Percentiles rank a stretch among this genome's conserved stretches.
Conservation (phyloP, 2,329 filamentous ascomycete genomes). For the Sporothrix schenckii region DNA sequence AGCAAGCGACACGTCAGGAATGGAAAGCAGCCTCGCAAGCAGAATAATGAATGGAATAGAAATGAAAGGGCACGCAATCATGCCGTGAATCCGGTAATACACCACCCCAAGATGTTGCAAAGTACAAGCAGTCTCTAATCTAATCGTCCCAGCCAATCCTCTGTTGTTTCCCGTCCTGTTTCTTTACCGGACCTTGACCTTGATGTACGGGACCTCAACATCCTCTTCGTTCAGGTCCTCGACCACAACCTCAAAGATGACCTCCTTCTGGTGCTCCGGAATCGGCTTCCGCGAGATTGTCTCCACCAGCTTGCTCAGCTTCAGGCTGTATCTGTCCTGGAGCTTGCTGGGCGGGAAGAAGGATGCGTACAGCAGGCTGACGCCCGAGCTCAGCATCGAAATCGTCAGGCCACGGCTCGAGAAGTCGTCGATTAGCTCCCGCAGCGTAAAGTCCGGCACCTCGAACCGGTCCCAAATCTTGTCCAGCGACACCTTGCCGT, state of each 20-base stretch:
- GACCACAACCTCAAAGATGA: constrained; percentile 94
- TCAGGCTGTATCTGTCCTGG: constrained; percentile 79
- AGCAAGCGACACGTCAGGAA: constrained; percentile 7
- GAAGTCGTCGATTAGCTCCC: constrained; percentile 82
- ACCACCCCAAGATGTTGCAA: constrained; percentile 9
- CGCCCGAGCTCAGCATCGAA: constrained; percentile 95
- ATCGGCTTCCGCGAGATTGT: constrained; percentile 89
- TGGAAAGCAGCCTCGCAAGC: neutral
- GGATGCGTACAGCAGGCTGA: constrained; percentile 88
- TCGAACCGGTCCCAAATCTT: constrained; percentile 99
- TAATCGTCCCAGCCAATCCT: constrained; percentile 9
- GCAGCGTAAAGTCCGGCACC: constrained; percentile 79
- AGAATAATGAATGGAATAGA: neutral
- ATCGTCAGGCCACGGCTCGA: constrained; percentile 77
- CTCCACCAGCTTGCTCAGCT: constrained; percentile 85
- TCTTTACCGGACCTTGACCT: constrained; percentile 67
- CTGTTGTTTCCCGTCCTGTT: neutral
- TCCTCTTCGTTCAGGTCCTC: constrained; percentile 90
- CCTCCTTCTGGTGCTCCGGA: constrained; percentile 86
- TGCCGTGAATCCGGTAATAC: constrained; percentile 4
- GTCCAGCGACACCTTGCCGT: constrained; percentile 82
- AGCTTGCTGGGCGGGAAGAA: constrained; percentile 82
- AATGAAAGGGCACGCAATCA: neutral
- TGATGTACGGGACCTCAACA: constrained; percentile 95
- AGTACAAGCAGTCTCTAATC: constrained; percentile 4